These are phyloP conservation scores for Passalora sequoiae DNA, from an alignment of 2,329 filamentous ascomycete species.

Conservation along the genomic window DNA sequence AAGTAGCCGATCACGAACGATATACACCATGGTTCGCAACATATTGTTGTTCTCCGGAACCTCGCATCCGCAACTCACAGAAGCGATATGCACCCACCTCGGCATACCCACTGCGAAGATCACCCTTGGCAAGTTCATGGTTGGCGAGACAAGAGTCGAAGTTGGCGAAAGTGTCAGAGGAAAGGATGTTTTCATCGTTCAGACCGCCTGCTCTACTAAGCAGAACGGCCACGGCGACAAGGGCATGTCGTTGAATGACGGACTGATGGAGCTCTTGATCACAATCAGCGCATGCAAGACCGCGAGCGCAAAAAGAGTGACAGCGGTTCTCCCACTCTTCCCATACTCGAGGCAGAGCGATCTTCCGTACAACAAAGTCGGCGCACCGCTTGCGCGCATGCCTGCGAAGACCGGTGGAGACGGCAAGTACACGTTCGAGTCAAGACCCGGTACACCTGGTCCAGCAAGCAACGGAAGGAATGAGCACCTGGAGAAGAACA, in stretches of 20 bases:
- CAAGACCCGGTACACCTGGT: conserved; percentile 78
- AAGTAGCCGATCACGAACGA: not conserved
- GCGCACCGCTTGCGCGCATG: conserved; percentile 76
- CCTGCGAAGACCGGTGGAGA: conserved; percentile 50
- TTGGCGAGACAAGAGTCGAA: conserved; percentile 90
- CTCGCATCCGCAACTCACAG: conserved; percentile 82
- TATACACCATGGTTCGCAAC: conserved; percentile 73
- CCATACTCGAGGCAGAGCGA: conserved; percentile 96
- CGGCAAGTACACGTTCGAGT: conserved; percentile 83
- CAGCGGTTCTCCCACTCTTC: conserved; percentile 89
- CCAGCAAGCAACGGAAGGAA: conserved; percentile 52
- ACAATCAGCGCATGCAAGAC: conserved; percentile 98
- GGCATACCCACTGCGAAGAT: conserved; percentile 81
- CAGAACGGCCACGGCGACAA: conserved; percentile 65
- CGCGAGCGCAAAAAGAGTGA: conserved; percentile 86
- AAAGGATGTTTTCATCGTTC: conserved; percentile 98
- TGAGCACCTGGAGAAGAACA: conserved; percentile 59
- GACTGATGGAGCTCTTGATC: conserved; percentile 93
- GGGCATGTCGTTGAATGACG: conserved; percentile 69
- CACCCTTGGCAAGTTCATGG: conserved; percentile 84
- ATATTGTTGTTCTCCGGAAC: conserved; percentile 90
- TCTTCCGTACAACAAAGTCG: conserved; percentile 91
- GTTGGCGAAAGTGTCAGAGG: conserved; percentile 94
- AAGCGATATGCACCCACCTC: conserved; percentile 81
- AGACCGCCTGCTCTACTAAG: conserved; percentile 51